Percentiles rank a stretch among this genome's conserved stretches.
Conservation (phyloP, 1,284 basidiomycete genomes). For the Boletus semigastroideus region DNA sequence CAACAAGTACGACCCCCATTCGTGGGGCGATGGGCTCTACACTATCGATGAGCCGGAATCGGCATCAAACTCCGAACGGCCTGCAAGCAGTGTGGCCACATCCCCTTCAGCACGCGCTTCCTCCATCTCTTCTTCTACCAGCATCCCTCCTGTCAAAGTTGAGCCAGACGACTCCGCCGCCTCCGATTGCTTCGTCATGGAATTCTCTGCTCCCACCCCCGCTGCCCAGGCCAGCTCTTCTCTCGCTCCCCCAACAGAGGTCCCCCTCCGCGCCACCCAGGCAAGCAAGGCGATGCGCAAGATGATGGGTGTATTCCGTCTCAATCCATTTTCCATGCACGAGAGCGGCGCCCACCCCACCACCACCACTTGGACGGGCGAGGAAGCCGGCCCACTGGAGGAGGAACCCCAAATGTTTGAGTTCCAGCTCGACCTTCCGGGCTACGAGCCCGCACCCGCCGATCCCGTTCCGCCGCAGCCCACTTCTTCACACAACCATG, state of each 20-base stretch:
- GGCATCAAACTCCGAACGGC: constrained; percentile 36
- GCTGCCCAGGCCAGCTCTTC: constrained; percentile 36
- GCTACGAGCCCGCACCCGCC: constrained; percentile 22
- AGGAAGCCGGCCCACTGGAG: constrained; percentile 53
- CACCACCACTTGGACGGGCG: constrained; percentile 39
- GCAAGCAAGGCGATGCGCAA: constrained; percentile 63
- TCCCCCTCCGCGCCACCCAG: constrained; percentile 71
- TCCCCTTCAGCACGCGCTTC: constrained; percentile 37
- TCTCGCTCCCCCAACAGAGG: constrained; percentile 57
- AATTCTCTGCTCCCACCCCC: constrained; percentile 31
- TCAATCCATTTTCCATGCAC: constrained; percentile 74
- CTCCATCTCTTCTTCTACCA: constrained; percentile 31
- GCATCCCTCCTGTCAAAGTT: constrained; percentile 31
- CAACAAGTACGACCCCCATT: constrained; percentile 26
- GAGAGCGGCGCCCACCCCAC: constrained; percentile 42
- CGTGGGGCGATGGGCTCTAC: constrained; percentile 34
- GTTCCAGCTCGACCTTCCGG: constrained; percentile 52
- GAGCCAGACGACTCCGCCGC: constrained; percentile 30
- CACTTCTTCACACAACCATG: constrained; percentile 6
- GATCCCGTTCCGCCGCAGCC: constrained; percentile 21
- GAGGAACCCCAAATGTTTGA: constrained; percentile 60
- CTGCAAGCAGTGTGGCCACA: constrained; percentile 34
- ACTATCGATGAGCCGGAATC: constrained; percentile 34
- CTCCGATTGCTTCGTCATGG: constrained; percentile 38
- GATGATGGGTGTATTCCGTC: constrained; percentile 74